phyloP scores from a whole-genome alignment of 495 filamentous ascomycete species.

The Aspergillus nidulans region DNA sequence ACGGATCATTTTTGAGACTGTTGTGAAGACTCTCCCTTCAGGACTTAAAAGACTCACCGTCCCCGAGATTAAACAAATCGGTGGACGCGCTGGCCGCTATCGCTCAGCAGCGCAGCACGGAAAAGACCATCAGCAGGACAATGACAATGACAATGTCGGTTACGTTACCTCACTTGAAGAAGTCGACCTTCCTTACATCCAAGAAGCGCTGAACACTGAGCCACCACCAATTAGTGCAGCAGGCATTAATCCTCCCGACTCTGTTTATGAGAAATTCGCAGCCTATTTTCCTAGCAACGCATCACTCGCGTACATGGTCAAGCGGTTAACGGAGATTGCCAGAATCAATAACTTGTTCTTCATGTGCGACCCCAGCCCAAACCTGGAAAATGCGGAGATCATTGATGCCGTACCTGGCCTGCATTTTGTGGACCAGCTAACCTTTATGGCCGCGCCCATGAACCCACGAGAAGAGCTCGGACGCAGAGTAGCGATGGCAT shows the following conservation, averaged over 20 bases:
- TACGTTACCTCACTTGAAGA: constrained; percentile 76
- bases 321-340: constrained; percentile 63
- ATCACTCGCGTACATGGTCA: constrained; percentile 72
- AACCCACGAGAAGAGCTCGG: constrained; percentile 17
- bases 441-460: constrained; percentile 68
- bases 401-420: constrained; percentile 63
- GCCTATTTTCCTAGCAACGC: constrained; percentile 71
- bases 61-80: constrained; percentile 93
- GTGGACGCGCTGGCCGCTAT: constrained; percentile 87
- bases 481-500: constrained; percentile 46
- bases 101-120: constrained; percentile 56
- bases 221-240: constrained; percentile 66
- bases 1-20: constrained; percentile 80
- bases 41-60: constrained; percentile 50
- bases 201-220: constrained; percentile 55
- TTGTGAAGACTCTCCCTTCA: constrained; percentile 59
- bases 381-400: constrained; percentile 60
- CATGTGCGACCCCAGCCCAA: constrained; percentile 57
- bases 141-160: constrained; percentile 47
- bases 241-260: constrained; percentile 65
- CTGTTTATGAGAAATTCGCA: constrained; percentile 65
- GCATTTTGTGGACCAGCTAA: constrained; percentile 64
- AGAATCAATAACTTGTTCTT: constrained; percentile 62
- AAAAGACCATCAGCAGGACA: constrained; percentile 13
- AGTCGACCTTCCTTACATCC: constrained; percentile 61